Evolutionary conservation across 202 grass and related monocot genomes (phyloP).

Genomic region (Zizania palustris): DNA sequence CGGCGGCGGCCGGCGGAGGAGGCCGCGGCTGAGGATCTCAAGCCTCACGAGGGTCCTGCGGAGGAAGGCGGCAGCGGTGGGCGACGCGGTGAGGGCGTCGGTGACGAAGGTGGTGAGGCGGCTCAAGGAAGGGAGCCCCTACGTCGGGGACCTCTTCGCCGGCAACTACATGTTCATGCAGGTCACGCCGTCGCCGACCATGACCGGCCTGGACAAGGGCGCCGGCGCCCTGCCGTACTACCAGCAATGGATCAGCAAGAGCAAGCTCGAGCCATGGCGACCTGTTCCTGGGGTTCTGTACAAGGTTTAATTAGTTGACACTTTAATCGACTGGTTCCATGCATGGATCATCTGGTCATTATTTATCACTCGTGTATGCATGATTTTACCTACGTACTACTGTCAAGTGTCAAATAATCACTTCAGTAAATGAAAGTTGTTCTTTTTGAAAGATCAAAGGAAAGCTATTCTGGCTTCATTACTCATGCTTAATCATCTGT

Average conservation of each 20-base stretch:
- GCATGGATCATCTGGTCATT: not conserved
- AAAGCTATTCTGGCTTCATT: not conserved
- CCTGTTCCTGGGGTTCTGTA: not conserved
- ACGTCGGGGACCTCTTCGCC: constrained; percentile 74
- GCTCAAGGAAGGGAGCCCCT: constrained; percentile 74
- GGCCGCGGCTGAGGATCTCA: constrained; percentile 57
- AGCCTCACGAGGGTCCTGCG: constrained; percentile 55
- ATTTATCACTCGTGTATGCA: not conserved
- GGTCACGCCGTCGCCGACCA: constrained; percentile 68
- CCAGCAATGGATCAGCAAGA: constrained; percentile 29
- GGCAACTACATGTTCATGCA: constrained; percentile 98
- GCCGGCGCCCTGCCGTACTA: constrained; percentile 44
- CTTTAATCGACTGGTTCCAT: not conserved
- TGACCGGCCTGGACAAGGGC: constrained; percentile 20
- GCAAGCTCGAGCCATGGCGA: constrained; percentile 3
- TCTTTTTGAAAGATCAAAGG: not conserved
- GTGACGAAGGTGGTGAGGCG: constrained; percentile 60
- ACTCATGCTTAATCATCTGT: not conserved
- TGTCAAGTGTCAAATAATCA: not conserved
- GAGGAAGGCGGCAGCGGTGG: constrained; percentile 51
- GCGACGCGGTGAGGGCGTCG: constrained; percentile 43
- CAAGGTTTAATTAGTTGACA: constrained; percentile 18
- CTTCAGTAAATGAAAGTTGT: not conserved
- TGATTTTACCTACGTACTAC: not conserved
- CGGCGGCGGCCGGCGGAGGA: constrained; percentile 13